phyloP scores from a whole-genome alignment of 306 rosid genomes.

The Cyamopsis tetragonoloba region DNA sequence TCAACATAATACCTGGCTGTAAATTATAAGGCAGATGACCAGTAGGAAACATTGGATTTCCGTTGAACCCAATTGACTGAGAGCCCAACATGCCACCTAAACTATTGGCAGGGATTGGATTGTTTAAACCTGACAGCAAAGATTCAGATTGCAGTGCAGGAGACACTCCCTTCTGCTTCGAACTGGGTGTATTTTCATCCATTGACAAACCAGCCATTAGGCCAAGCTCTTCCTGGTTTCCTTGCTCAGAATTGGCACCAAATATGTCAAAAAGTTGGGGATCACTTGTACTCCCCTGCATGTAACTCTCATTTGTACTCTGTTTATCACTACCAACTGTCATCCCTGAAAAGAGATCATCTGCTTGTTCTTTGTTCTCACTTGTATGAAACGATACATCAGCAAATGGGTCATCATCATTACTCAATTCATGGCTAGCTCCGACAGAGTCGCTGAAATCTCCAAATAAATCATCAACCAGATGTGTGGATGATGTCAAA shows the following conservation, averaged over 20 bases:
- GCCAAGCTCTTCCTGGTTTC: slow-evolving; percentile 42
- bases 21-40: slow-evolving; percentile 54
- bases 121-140: slow-evolving; percentile 49
- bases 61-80: slow-evolving; percentile 50
- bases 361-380: slow-evolving; percentile 52
- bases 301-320: slow-evolving; percentile 29
- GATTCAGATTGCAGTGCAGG: slow-evolving; percentile 39
- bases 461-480: slow-evolving; percentile 89
- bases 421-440: slow-evolving; percentile 46
- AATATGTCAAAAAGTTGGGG: slow-evolving; percentile 67
- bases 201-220: slow-evolving; percentile 68
- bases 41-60: slow-evolving; percentile 55
- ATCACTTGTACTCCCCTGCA: slow-evolving; percentile 39
- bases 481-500: slow-evolving; percentile 44
- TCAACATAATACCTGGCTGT: slow-evolving; percentile 65
- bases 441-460: slow-evolving; percentile 43
- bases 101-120: slow-evolving; percentile 37
- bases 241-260: slow-evolving; percentile 51
- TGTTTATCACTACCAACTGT: slow-evolving; percentile 55
- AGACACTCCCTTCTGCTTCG: slow-evolving; percentile 46
- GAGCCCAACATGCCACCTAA: slow-evolving; percentile 50
- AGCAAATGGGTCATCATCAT: slow-evolving; percentile 84
- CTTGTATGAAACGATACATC: slow-evolving; percentile 81
- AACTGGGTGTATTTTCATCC: slow-evolving; percentile 45
- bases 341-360: slow-evolving; percentile 87